A percentile compares a stretch with the other conserved stretches of the same genome.
Evolutionary conservation across 495 filamentous ascomycete species (phyloP).

Genomic region (Aspergillus cristatus): DNA sequence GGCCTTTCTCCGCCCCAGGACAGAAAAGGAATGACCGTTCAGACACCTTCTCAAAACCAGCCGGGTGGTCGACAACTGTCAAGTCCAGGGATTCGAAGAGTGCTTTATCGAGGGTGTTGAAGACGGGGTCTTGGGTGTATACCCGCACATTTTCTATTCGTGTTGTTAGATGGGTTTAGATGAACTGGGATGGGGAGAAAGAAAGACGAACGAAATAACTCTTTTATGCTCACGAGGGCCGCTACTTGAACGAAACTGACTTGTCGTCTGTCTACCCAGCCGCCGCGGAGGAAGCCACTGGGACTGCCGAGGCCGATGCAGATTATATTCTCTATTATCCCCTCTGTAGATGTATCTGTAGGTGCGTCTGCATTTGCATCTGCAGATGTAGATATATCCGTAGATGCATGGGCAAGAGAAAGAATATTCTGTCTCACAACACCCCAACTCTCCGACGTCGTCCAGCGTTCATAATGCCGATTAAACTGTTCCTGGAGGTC

Average conservation of each 20-base stretch:
- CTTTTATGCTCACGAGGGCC: conserved; percentile 35
- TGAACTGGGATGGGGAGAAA: not conserved
- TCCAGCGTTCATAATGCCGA: conserved; percentile 18
- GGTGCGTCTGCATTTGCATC: not conserved
- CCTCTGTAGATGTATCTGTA: not conserved
- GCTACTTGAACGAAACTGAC: conserved; percentile 51
- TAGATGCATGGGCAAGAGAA: not conserved
- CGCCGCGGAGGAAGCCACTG: conserved; percentile 35
- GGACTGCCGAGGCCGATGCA: conserved; percentile 49
- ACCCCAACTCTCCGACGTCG: conserved; percentile 20
- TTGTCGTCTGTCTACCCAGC: conserved; percentile 36
- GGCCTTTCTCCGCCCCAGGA: conserved; percentile 33
- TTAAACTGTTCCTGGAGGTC: conserved; percentile 29
- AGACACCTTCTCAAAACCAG: conserved; percentile 45
- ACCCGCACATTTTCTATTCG: conserved; percentile 10
- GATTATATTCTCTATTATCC: conserved; percentile 23
- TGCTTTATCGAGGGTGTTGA: conserved; percentile 49
- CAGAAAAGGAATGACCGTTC: conserved; percentile 53
- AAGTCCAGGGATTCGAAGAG: conserved; percentile 48
- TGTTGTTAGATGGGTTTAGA: not conserved
- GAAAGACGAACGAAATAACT: not conserved
- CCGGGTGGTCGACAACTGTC: conserved; percentile 46
- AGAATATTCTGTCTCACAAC: conserved; percentile 7
- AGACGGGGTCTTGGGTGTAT: conserved; percentile 63
- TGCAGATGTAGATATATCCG: not conserved